These are phyloP conservation scores for Lactarius evosmus DNA, from an alignment of 768 basidiomycete genomes.

Conservation along the genomic window DNA sequence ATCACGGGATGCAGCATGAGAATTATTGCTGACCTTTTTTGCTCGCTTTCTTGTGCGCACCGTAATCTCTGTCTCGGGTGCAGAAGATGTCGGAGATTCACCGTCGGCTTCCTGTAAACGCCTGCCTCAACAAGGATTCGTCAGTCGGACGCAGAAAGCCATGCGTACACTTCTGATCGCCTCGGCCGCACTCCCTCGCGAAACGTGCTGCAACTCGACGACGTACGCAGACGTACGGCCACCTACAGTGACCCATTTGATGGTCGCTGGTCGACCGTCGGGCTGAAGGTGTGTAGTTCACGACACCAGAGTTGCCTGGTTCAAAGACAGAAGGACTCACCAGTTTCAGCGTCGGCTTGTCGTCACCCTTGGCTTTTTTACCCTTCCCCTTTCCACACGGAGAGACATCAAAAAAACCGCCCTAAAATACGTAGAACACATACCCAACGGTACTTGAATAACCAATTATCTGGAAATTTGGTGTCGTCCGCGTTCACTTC, in stretches of 20 bases:
- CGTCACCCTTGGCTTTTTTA: conserved; percentile 43
- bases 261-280: conserved; percentile 64
- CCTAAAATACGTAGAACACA: conserved; percentile 14
- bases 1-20: not conserved
- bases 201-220: conserved; percentile 51
- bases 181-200: not conserved
- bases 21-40: conserved; percentile 21
- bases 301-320: not conserved
- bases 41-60: conserved; percentile 25
- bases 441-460: conserved; percentile 71
- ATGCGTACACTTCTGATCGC: not conserved
- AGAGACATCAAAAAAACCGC: conserved; percentile 7
- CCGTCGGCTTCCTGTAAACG: conserved; percentile 19
- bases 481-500: conserved; percentile 65
- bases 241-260: conserved; percentile 72
- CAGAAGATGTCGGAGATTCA: conserved; percentile 31
- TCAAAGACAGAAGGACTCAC: conserved; percentile 34
- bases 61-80: conserved; percentile 25
- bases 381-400: conserved; percentile 50
- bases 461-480: conserved; percentile 65
- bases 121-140: not conserved
- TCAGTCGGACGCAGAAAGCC: not conserved
- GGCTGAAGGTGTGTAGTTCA: conserved; percentile 43
- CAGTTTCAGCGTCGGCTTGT: conserved; percentile 39
- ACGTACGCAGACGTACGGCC: conserved; percentile 77